Percentiles rank a stretch among this genome's conserved stretches.
Evolutionary conservation across 257 asterid species (phyloP).

Genomic region (Lantana camara): DNA sequence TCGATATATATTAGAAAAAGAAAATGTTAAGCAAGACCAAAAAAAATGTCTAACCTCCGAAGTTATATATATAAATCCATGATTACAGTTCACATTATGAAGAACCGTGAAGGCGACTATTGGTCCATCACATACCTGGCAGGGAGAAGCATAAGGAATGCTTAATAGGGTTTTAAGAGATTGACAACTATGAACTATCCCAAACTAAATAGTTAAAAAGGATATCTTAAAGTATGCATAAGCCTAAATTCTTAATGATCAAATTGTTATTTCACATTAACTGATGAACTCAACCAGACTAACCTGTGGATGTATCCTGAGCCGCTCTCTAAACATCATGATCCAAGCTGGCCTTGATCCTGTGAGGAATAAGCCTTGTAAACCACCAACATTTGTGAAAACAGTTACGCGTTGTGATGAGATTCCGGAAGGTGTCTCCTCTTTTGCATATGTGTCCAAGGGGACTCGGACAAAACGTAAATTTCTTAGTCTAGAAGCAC

Average conservation of each 20-base stretch:
- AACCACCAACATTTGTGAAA: constrained; percentile 90
- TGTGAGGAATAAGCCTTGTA: constrained; percentile 79
- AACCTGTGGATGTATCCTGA: constrained; percentile 94
- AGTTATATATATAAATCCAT: constrained; percentile 85
- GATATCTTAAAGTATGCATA: background rate
- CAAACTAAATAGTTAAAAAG: background rate
- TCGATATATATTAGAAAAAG: background rate
- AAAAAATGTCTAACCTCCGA: constrained; percentile 62
- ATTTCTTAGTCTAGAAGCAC: constrained; percentile 85
- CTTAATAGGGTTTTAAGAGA: constrained; percentile 19
- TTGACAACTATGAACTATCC: too few species aligned
- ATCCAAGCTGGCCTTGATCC: constrained; percentile 94
- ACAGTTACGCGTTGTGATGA: constrained; percentile 62
- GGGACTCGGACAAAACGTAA: constrained; percentile 76
- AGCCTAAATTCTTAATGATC: constrained; percentile 5
- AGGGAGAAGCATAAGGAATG: constrained; percentile 21
- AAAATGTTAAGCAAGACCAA: background rate
- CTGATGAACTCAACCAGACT: constrained; percentile 36
- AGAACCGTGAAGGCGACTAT: constrained; percentile 94
- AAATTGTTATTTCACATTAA: constrained; percentile 5
- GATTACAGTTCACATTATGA: constrained; percentile 94
- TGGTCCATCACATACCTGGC: constrained; percentile 95
- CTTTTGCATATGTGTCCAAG: constrained; percentile 77
- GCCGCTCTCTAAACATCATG: constrained; percentile 93
- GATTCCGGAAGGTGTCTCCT: constrained; percentile 69